phyloP scores from a whole-genome alignment of 805 yeast genomes.

The Candida stauntonica region DNA sequence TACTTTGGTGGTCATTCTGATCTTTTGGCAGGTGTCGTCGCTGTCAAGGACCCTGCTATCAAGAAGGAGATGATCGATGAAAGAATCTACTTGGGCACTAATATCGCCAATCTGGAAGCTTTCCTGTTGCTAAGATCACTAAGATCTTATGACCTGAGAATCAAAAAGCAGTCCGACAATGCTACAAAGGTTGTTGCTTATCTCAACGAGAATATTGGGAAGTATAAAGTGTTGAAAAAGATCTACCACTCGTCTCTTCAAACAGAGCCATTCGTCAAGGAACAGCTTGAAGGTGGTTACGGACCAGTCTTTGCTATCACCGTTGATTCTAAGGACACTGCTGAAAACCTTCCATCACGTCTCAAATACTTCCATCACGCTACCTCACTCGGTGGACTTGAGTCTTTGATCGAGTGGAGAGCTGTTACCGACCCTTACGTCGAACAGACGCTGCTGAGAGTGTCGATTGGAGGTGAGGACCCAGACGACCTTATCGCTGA shows the following conservation, averaged over 20 bases:
- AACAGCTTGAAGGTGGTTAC: slow-evolving; percentile 61
- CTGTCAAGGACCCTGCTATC: slow-evolving; percentile 51
- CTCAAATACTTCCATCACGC: slow-evolving; percentile 81
- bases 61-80: slow-evolving; percentile 50
- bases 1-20: slow-evolving; percentile 97
- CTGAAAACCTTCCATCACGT: slow-evolving; percentile 58
- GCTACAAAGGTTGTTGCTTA: slow-evolving; percentile 59
- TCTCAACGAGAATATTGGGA: slow-evolving; percentile 44
- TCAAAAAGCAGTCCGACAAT: slow-evolving; percentile 57
- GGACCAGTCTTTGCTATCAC: slow-evolving; percentile 76
- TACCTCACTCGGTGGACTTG: slow-evolving; percentile 90
- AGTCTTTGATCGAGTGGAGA: slow-evolving; percentile 89
- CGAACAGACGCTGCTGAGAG: slow-evolving; percentile 55
- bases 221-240: slow-evolving; percentile 45
- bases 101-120: slow-evolving; percentile 72
- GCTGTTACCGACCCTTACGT: slow-evolving; percentile 62
- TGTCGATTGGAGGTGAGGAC: slow-evolving; percentile 80
- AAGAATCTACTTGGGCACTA: slow-evolving; percentile 72
- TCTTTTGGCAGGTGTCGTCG: slow-evolving; percentile 73
- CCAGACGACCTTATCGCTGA: slow-evolving; percentile 74
- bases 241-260: slow-evolving; percentile 78
- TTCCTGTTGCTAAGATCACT: slow-evolving; percentile 72
- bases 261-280: slow-evolving; percentile 56
- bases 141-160: slow-evolving; percentile 74
- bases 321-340: slow-evolving; percentile 45